Evolutionary conservation across 192 early-diverging fungal species (phyloP).

Genomic region (Helicostylum pulchrum): DNA sequence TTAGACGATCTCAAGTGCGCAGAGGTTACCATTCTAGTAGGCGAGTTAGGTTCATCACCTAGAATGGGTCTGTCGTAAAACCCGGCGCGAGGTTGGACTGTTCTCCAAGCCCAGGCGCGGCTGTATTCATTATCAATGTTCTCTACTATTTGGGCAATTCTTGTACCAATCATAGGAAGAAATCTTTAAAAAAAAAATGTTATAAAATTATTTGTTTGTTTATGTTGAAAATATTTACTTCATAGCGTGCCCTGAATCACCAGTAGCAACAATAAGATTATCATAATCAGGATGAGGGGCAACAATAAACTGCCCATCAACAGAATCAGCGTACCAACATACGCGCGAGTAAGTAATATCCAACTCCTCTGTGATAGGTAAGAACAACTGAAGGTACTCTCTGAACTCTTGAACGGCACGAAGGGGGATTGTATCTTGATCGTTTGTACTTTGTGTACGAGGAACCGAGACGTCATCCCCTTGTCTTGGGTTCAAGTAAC

Average conservation of each 20-base stretch:
- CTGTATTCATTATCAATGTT: slow-evolving; percentile 29
- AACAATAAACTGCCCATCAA: slow-evolving; percentile 53
- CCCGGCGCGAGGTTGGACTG: no score
- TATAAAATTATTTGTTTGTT: no score
- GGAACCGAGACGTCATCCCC: slow-evolving; percentile 31
- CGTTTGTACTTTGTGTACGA: slow-evolving; percentile 24
- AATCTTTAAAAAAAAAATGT: slow-evolving; percentile 30
- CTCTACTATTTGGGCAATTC: slow-evolving; percentile 46
- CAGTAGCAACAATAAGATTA: slow-evolving; percentile 49
- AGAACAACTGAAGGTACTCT: slow-evolving; percentile 31
- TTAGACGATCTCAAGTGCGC: no score
- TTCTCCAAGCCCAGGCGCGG: slow-evolving; percentile 27
- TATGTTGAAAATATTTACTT: slow-evolving; percentile 32
- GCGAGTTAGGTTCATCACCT: no score
- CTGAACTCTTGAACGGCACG: slow-evolving; percentile 36
- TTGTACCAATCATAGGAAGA: slow-evolving; percentile 47
- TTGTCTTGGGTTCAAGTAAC: slow-evolving; percentile 40
- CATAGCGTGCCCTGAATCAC: slow-evolving; percentile 59
- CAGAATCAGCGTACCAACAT: slow-evolving; percentile 51
- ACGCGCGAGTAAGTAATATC: slow-evolving; percentile 39
- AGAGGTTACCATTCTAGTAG: no score
- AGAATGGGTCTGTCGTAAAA: no score
- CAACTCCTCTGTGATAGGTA: slow-evolving; percentile 39
- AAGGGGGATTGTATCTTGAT: slow-evolving; percentile 39
- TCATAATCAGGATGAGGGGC: slow-evolving; percentile 37